These are phyloP conservation scores for Lunasporangiospora selenospora DNA, from an alignment of 192 early-diverging fungal species.

Conservation along the genomic window DNA sequence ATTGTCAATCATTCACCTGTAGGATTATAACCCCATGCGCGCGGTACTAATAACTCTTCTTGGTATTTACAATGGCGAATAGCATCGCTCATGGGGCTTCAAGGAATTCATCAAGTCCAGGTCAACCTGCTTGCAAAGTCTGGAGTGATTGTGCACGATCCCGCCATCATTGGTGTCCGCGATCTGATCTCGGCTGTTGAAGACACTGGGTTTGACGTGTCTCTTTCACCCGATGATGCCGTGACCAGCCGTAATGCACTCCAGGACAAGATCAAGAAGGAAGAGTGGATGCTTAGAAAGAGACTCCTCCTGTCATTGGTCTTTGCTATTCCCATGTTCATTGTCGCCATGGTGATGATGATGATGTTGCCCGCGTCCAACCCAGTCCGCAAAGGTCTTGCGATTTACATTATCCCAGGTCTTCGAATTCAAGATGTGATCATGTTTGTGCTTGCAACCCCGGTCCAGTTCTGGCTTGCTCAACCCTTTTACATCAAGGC, in stretches of 20 bases:
- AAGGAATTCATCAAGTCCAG: constrained; percentile 54
- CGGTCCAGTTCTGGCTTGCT: constrained; percentile 79
- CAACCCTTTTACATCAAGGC: constrained; percentile 71
- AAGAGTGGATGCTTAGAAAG: constrained; percentile 31
- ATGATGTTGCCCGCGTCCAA: constrained; percentile 65
- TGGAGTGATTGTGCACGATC: constrained; percentile 59
- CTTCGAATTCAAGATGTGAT: constrained; percentile 60
- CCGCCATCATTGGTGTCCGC: constrained; percentile 61
- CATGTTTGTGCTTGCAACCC: constrained; percentile 67
- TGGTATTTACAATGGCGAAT: no score
- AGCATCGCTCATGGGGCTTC: constrained; percentile 39
- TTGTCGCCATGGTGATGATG: constrained; percentile 76
- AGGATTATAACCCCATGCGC: no score
- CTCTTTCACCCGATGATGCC: constrained; percentile 39
- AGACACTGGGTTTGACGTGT: constrained; percentile 65
- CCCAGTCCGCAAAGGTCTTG: constrained; percentile 49
- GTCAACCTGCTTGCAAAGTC: constrained; percentile 60
- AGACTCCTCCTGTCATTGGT: constrained; percentile 58
- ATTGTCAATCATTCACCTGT: no score
- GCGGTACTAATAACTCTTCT: no score
- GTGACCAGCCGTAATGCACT: constrained; percentile 44
- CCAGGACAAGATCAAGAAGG: constrained; percentile 54
- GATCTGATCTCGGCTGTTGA: constrained; percentile 65
- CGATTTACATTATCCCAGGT: constrained; percentile 60
- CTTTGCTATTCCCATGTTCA: constrained; percentile 73